These are phyloP conservation scores for Gamarada debralockiae DNA, from an alignment of 495 filamentous ascomycete species.

Conservation along the genomic window DNA sequence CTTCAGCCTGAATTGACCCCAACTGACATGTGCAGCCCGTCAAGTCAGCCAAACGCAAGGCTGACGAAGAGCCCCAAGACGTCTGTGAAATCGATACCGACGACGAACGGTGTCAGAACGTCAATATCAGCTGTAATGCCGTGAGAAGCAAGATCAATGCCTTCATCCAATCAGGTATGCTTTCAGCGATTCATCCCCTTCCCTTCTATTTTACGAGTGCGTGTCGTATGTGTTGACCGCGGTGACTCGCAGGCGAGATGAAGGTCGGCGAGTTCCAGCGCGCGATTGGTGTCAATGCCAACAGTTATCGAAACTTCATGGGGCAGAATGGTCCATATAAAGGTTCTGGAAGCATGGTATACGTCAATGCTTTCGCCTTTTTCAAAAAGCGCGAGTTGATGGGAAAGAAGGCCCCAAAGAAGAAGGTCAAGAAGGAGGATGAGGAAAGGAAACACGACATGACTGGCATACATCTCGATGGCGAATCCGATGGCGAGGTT, in stretches of 20 bases:
- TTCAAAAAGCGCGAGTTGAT: constrained; percentile 38
- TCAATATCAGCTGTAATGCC: constrained; percentile 30
- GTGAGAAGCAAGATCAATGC: constrained; percentile 41
- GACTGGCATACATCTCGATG: constrained; percentile 32
- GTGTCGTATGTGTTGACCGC: too few relatives aligned
- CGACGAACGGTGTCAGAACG: constrained; percentile 19
- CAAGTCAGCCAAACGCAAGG: constrained; percentile 35
- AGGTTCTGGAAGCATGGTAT: constrained; percentile 21
- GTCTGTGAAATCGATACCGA: constrained; percentile 15
- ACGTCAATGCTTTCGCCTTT: constrained; percentile 29
- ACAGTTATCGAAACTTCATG: constrained; percentile 33
- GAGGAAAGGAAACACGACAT: constrained; percentile 28
- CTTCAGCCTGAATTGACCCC: too few relatives aligned
- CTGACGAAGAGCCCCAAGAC: constrained; percentile 18
- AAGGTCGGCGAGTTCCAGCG: constrained; percentile 41
- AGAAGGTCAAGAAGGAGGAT: constrained; percentile 21
- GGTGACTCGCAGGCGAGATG: too few relatives aligned
- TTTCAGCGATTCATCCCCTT: too few relatives aligned
- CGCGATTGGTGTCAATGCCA: constrained; percentile 33
- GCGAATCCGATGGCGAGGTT: constrained; percentile 39
- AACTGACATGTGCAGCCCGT: too few relatives aligned
- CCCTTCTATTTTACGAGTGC: too few relatives aligned
- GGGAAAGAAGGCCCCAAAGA: constrained; percentile 31
- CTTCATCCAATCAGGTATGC: constrained; percentile 37
- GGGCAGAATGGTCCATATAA: constrained; percentile 30